phyloP scores from a whole-genome alignment of 2,329 filamentous ascomycete genomes.

The Thielaviopsis ethacetica region DNA sequence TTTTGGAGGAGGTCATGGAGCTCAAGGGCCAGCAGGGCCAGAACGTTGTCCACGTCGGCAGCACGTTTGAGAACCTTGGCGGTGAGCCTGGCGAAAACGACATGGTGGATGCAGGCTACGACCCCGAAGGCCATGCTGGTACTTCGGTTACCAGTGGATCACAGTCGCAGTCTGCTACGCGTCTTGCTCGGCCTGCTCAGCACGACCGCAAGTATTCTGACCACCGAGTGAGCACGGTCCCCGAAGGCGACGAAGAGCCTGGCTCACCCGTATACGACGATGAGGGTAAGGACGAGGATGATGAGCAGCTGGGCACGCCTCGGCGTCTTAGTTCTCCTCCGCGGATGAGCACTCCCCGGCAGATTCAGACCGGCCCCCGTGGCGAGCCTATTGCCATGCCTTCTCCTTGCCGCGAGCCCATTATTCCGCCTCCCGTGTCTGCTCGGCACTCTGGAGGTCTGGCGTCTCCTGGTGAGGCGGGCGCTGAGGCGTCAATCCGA shows the following conservation, averaged over 20 bases:
- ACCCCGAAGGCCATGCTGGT: constrained; percentile 23
- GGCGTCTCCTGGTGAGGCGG: constrained; percentile 24
- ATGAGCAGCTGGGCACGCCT: no score
- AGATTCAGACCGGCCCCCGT: constrained; percentile 3
- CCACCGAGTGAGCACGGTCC: constrained; percentile 79
- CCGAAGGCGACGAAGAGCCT: constrained; percentile 65
- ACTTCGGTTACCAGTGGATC: constrained; percentile 31
- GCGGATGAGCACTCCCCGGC: neutral
- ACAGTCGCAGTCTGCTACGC: neutral
- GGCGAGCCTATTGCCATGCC: constrained; percentile 8
- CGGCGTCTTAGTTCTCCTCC: no score
- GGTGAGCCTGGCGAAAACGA: constrained; percentile 49
- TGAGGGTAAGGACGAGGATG: constrained; percentile 24
- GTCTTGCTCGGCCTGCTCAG: constrained; percentile 52
- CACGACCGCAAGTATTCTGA: constrained; percentile 47
- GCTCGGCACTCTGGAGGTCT: neutral
- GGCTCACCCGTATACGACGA: constrained; percentile 26
- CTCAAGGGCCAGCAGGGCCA: constrained; percentile 41
- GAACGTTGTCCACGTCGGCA: constrained; percentile 33
- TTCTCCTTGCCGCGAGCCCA: constrained; percentile 4
- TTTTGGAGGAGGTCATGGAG: constrained; percentile 81
- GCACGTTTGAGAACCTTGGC: constrained; percentile 54
- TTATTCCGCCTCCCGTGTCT: constrained; percentile 2
- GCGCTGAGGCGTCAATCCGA: constrained; percentile 62
- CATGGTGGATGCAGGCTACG: constrained; percentile 55